These are phyloP conservation scores for Colletotrichum sp. DNA, from an alignment of 2,329 filamentous ascomycete genomes.

Conservation along the genomic window DNA sequence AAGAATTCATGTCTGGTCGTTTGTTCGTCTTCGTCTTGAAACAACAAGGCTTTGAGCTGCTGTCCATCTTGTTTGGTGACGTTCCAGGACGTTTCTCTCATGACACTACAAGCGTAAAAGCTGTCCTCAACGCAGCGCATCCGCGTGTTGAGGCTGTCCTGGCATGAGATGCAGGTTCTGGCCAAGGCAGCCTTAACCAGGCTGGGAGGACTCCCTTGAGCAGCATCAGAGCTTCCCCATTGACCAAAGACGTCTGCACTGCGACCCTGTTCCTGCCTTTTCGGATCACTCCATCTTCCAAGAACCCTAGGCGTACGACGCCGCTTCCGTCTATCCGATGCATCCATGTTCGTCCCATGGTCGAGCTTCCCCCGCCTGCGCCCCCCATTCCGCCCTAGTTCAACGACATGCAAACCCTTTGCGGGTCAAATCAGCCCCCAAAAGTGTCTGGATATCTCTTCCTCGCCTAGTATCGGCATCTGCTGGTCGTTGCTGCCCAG, in stretches of 20 bases:
- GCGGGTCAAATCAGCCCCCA: conserved; percentile 32
- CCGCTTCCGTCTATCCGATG: not conserved
- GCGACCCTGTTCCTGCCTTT: conserved; percentile 2
- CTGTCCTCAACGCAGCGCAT: not conserved
- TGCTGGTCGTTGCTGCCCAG: not conserved
- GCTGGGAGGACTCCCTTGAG: not conserved
- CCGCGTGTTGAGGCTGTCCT: not conserved
- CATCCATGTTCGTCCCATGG: not conserved
- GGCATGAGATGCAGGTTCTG: not conserved
- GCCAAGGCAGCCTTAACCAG: not conserved
- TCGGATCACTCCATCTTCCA: not conserved
- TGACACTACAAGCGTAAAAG: not conserved
- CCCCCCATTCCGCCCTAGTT: not conserved
- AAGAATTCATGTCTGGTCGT: not conserved
- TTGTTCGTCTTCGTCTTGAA: not conserved
- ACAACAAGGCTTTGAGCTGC: rapidly evolving
- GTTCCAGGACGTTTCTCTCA: not conserved
- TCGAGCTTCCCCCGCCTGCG: not conserved
- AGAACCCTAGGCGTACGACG: not conserved
- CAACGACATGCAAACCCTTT: not conserved
- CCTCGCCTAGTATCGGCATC: conserved; percentile 18
- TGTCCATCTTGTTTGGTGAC: rapidly evolving
- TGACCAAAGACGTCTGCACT: not conserved
- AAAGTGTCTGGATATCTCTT: conserved; percentile 35
- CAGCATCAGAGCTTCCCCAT: not conserved